phyloP scores from a whole-genome alignment of 129 eudicot species.

The Gnaphalium uliginosum region DNA sequence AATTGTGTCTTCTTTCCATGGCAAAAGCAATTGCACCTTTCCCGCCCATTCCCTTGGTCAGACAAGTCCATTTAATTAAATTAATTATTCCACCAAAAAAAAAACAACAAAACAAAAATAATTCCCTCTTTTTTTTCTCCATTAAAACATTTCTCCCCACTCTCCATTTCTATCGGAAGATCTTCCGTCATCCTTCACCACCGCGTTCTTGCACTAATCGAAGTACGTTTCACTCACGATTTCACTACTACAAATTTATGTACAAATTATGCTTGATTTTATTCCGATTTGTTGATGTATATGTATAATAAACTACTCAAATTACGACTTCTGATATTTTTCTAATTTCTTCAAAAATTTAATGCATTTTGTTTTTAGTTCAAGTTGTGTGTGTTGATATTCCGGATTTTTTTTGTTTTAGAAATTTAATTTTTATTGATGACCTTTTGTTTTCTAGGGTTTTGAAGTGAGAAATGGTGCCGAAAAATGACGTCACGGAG shows the following conservation, averaged over 20 bases:
- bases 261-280: neutral
- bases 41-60: neutral
- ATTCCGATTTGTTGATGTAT: neutral
- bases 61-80: neutral
- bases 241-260: neutral
- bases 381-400: neutral
- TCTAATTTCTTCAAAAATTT: neutral
- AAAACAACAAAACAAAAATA: neutral
- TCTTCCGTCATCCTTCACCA: neutral
- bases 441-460: slow-evolving; percentile 25
- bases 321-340: neutral
- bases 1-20: neutral
- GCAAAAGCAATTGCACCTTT: neutral
- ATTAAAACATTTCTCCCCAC: neutral
- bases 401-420: neutral
- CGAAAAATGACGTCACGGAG: slow-evolving; percentile 42
- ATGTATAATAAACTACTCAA: neutral
- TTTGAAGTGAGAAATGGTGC: slow-evolving; percentile 51
- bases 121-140: neutral
- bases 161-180: neutral
- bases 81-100: neutral
- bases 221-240: neutral
- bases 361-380: slow-evolving; percentile 13
- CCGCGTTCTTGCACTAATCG: neutral
- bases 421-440: neutral